phyloP scores from a whole-genome alignment of 768 basidiomycete genomes.

The Termitomyces sp. region DNA sequence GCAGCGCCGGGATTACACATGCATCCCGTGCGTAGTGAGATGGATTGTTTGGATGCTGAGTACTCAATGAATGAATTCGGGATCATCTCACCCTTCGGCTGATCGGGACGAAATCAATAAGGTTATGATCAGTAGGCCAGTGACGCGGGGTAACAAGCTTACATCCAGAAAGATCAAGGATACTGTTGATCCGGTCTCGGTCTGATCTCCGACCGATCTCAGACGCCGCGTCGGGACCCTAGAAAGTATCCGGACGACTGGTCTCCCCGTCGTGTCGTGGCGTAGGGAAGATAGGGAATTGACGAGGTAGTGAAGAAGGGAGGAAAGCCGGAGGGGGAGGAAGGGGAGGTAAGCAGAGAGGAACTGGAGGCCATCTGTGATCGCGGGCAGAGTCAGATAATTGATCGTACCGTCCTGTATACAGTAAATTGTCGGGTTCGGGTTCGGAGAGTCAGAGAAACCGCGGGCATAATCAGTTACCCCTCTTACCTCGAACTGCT shows the following conservation, averaged over 20 bases:
- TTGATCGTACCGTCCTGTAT: constrained; percentile 80
- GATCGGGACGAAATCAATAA: constrained; percentile 9
- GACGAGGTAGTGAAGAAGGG: constrained; percentile 61
- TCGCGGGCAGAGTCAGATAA: constrained; percentile 73
- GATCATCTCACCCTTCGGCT: constrained; percentile 68
- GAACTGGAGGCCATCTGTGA: constrained; percentile 76
- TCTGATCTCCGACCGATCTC: constrained; percentile 59
- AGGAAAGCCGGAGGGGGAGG: constrained; percentile 72
- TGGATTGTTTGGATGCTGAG: constrained; percentile 58
- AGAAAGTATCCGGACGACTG: constrained; percentile 71
- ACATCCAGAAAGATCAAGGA: constrained; percentile 65
- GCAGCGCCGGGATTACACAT: constrained; percentile 89
- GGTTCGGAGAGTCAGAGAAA: neutral
- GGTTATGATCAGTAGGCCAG: neutral
- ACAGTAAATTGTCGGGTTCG: neutral
- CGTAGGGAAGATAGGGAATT: constrained; percentile 53
- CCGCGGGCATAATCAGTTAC: constrained; percentile 6
- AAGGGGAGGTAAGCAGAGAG: constrained; percentile 78
- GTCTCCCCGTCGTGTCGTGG: constrained; percentile 58
- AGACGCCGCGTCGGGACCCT: constrained; percentile 52
- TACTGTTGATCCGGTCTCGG: constrained; percentile 63
- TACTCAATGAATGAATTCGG: constrained; percentile 75
- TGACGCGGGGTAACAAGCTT: constrained; percentile 24
- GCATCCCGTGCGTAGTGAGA: constrained; percentile 82
- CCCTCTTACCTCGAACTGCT: constrained; percentile 71